Percentiles rank a stretch among this genome's conserved stretches.
Conservation (phyloP, 176 grass and related monocot species). For the Raddia guianensis region DNA sequence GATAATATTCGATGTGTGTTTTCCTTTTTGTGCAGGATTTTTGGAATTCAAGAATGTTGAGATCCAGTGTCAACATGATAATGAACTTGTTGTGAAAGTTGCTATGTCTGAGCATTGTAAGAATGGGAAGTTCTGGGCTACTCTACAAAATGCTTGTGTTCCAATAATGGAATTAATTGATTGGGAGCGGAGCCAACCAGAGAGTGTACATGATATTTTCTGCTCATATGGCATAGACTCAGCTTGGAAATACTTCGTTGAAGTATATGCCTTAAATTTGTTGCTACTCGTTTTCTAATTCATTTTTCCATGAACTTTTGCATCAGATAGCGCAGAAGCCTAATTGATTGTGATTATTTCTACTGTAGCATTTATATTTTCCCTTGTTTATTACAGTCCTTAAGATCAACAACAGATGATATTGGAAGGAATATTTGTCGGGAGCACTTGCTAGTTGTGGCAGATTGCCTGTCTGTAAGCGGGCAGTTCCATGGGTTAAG, state of each 20-base stretch:
- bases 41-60: constrained; percentile 74
- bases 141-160: constrained; percentile 80
- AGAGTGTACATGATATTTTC: constrained; percentile 63
- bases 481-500: constrained; percentile 83
- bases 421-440: constrained; percentile 63
- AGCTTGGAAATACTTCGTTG: constrained; percentile 77
- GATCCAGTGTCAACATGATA: constrained; percentile 58
- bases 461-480: constrained; percentile 74
- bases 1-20: constrained; percentile 23
- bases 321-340: background rate
- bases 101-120: constrained; percentile 69
- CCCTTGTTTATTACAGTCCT: constrained; percentile 56
- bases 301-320: constrained; percentile 30
- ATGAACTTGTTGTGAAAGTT: constrained; percentile 74
- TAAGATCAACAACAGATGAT: constrained; percentile 72
- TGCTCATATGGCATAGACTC: constrained; percentile 79
- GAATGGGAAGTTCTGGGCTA: constrained; percentile 64
- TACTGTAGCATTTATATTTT: constrained; percentile 35
- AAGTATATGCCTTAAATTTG: constrained; percentile 52
- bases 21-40: constrained; percentile 59
- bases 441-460: constrained; percentile 66
- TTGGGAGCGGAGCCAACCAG: constrained; percentile 74
- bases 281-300: constrained; percentile 35
- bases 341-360: constrained; percentile 15
- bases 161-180: constrained; percentile 85